These are phyloP conservation scores for Odontarrhena argentea DNA, from an alignment of 345 rosid genomes.

Conservation along the genomic window DNA sequence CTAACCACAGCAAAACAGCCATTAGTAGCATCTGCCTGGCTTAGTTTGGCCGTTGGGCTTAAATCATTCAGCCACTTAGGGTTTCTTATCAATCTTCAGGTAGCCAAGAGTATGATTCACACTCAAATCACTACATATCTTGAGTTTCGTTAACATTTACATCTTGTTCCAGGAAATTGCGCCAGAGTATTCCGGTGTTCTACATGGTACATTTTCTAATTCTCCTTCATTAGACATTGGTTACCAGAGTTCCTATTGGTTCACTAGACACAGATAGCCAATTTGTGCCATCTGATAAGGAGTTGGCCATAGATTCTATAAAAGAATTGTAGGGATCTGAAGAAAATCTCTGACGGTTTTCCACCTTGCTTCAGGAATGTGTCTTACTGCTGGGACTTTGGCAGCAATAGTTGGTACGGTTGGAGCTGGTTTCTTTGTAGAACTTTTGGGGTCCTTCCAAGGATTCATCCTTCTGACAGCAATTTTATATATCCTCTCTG, in stretches of 20 bases:
- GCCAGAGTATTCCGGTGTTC: conserved; percentile 86
- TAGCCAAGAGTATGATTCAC: conserved; percentile 28
- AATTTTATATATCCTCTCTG: conserved; percentile 64
- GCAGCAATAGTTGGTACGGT: conserved; percentile 96
- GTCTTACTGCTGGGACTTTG: conserved; percentile 81
- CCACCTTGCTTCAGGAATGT: conserved; percentile 59
- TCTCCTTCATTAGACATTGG: conserved; percentile 13
- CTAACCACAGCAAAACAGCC: conserved; percentile 75
- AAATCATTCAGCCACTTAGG: conserved; percentile 97
- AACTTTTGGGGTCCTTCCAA: conserved; percentile 82
- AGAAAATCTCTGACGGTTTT: background rate
- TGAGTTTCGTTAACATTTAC: conserved; percentile 36
- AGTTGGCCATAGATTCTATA: background rate
- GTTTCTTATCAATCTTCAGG: conserved; percentile 96
- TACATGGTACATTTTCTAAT: conserved; percentile 61
- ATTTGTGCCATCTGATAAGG: background rate
- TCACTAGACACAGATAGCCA: background rate
- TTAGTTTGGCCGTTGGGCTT: conserved; percentile 82
- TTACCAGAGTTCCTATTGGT: background rate
- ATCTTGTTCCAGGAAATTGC: conserved; percentile 73
- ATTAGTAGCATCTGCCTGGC: conserved; percentile 85
- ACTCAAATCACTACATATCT: background rate
- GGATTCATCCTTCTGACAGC: conserved; percentile 88
- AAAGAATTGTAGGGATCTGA: background rate
- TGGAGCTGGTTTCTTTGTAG: conserved; percentile 94